Percentiles rank a stretch among this genome's conserved stretches.
Conservation (phyloP, 108 stramenopile genomes). For the Mediolabrus comicus region DNA sequence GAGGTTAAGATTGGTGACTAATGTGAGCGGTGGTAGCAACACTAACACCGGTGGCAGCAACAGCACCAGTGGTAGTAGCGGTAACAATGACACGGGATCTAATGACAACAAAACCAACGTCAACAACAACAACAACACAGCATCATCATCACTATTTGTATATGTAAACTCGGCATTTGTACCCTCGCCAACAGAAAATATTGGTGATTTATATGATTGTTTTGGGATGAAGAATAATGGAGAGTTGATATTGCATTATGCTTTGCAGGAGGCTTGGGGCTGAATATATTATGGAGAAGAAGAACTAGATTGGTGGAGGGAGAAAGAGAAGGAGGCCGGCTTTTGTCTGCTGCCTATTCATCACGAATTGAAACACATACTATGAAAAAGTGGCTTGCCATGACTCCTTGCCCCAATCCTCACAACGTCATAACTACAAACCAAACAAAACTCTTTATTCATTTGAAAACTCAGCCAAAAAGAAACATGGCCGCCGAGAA, state of each 20-base stretch:
- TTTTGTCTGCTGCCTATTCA: too few relatives aligned
- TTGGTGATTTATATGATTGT: conserved; percentile 76
- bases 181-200: conserved; percentile 70
- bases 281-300: conserved; percentile 13
- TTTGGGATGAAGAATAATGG: conserved; percentile 79
- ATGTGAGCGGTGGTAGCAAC: too few relatives aligned
- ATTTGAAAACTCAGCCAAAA: too few relatives aligned
- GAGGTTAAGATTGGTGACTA: conserved; percentile 70
- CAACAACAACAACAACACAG: not conserved
- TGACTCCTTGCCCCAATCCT: too few relatives aligned
- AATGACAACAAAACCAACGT: conserved; percentile 6
- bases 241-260: conserved; percentile 85
- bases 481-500: too few relatives aligned
- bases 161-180: conserved; percentile 78
- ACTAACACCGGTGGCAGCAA: not conserved
- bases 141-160: conserved; percentile 58
- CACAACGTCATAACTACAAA: too few relatives aligned
- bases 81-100: not conserved
- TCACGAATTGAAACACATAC: too few relatives aligned
- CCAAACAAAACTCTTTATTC: too few relatives aligned
- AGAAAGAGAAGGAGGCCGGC: not conserved
- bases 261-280: conserved; percentile 89
- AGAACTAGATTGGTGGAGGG: too few relatives aligned
- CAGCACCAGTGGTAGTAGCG: not conserved
- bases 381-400: too few relatives aligned